These are phyloP conservation scores for Rosa lucieae DNA, from an alignment of 306 rosid genomes.

Conservation along the genomic window DNA sequence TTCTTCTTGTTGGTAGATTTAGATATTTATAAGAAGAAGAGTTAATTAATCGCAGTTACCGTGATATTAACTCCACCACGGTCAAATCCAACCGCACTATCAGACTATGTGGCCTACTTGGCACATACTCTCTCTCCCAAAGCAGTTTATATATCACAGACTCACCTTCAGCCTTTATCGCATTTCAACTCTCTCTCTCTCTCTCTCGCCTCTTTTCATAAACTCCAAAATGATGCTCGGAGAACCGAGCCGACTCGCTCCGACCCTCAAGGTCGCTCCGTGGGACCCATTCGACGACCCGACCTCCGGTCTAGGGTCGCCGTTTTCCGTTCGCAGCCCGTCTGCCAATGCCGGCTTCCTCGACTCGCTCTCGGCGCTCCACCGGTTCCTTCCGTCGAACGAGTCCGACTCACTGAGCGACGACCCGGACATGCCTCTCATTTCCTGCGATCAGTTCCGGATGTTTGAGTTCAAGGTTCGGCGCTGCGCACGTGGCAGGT, in stretches of 20 bases:
- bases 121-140: neutral
- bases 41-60: slow-evolving; percentile 28
- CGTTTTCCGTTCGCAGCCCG: slow-evolving; percentile 23
- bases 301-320: slow-evolving; percentile 11
- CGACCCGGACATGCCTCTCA: slow-evolving; percentile 42
- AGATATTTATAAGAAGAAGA: slow-evolving; percentile 8
- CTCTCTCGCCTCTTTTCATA: neutral
- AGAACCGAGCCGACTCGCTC: slow-evolving; percentile 24
- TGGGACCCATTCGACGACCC: slow-evolving; percentile 42
- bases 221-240: slow-evolving; percentile 33
- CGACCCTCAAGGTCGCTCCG: slow-evolving; percentile 41
- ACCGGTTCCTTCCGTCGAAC: slow-evolving; percentile 44
- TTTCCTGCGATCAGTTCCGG: slow-evolving; percentile 69
- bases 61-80: slow-evolving; percentile 36
- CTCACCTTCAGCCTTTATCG: neutral
- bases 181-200: neutral
- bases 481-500: slow-evolving; percentile 64
- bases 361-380: slow-evolving; percentile 39
- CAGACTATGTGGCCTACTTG: slow-evolving; percentile 5
- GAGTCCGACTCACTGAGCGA: slow-evolving; percentile 33
- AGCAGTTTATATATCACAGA: slow-evolving; percentile 24
- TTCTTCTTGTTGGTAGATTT: neutral
- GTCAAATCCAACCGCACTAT: slow-evolving; percentile 26
- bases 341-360: slow-evolving; percentile 38
- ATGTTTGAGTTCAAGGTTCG: slow-evolving; percentile 81